These are phyloP conservation scores for Golubevia pallescens DNA, from an alignment of 1,284 basidiomycete species.

Conservation along the genomic window DNA sequence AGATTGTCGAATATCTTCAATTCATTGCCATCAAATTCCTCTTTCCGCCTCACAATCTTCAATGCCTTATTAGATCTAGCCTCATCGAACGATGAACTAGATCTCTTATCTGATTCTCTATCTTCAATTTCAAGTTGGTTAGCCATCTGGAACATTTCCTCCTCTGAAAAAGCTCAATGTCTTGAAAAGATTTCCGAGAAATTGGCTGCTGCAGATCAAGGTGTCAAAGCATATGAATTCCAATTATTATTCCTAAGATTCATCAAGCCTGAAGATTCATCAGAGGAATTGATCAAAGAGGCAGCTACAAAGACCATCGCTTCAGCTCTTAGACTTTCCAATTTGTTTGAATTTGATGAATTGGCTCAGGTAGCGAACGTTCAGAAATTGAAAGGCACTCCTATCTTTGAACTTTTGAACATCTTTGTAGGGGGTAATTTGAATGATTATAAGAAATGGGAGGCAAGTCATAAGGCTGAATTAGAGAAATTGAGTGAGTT, in stretches of 20 bases:
- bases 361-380: constrained; percentile 41
- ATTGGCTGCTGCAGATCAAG: constrained; percentile 33
- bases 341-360: constrained; percentile 56
- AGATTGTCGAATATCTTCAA: constrained; percentile 61
- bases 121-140: constrained; percentile 48
- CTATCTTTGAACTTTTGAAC: constrained; percentile 43
- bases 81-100: constrained; percentile 52
- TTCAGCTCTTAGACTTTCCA: constrained; percentile 45
- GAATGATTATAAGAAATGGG: constrained; percentile 34
- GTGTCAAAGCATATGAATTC: constrained; percentile 44
- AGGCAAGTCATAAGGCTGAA: constrained; percentile 4
- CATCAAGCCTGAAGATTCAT: constrained; percentile 26
- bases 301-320: constrained; percentile 46
- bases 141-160: constrained; percentile 45
- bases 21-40: constrained; percentile 32
- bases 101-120: constrained; percentile 43
- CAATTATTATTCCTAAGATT: constrained; percentile 49
- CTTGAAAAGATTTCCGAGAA: constrained; percentile 40
- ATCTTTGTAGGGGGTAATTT: constrained; percentile 47
- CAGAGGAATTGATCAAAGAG: constrained; percentile 1
- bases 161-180: constrained; percentile 31
- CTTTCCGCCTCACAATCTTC: constrained; percentile 42
- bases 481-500: constrained; percentile 25
- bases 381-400: constrained; percentile 26
- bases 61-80: constrained; percentile 40